Base-by-base conservation (phyloP, 345 rosid species). In the Gossypium stocksii region DNA sequence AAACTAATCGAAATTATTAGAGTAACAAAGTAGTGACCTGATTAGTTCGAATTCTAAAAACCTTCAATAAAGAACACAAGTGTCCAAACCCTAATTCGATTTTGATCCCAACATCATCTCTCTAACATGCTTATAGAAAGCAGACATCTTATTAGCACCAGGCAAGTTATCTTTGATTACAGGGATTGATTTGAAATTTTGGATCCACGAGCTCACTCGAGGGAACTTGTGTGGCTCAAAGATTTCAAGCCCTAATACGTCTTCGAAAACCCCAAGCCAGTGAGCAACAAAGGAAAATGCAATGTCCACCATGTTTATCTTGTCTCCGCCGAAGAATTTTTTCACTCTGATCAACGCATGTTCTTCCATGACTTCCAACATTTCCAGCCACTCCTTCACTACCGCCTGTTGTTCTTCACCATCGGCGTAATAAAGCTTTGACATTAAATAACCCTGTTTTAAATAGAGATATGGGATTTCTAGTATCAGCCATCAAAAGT, bases 391-490 rank as follows among this genome's bases (percentile, higher is more conserved):
- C 7, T 71, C 76, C 38, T 60, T 58, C 3, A 4, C 11, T 12
- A 63, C 79, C 29, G 66, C 71, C 67, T 62, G 44, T 7, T 38
- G 57, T 17, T 71, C 83, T 75, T 74, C 34, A 10, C 83, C 81
- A 1, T 27, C 6, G 71, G 41, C 13, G 22, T 6, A 56, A 22
- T 67, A 46, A 7, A 66, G 3, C 25, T 20, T 63, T 70, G 79
- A 71, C 0, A 74, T 13, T 6, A 27, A 58, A 7, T 8, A 10
- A 19, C 56, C 46, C 83, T 71, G 62, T 51, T 27, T 17, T 9
- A 29, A 46, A 13, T 9, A 17, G 17, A 65, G 1, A 45, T 38
- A 15, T 15, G 34, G 4, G 34, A 3, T 29, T 29, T 29, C 27
- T 29, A 29, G 4, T 29, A 29, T 3, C 4, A 29, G 4, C 4